Conservation (phyloP, 768 basidiomycete genomes). For the Pleurotus eryngii region DNA sequence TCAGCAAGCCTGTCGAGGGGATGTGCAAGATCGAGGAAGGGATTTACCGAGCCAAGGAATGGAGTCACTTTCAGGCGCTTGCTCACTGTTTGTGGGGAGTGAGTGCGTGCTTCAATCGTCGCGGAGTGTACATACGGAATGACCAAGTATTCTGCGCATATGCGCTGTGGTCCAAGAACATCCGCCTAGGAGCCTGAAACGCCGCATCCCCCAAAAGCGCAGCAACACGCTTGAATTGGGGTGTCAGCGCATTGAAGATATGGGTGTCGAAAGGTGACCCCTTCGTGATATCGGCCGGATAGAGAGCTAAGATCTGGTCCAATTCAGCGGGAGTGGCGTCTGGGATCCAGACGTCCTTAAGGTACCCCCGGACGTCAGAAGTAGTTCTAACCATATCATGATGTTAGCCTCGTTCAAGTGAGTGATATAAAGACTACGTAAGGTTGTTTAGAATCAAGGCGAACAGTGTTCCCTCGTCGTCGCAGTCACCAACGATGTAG, state of each 20-base stretch:
- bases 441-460: slow-evolving; percentile 43
- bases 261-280: slow-evolving; percentile 52
- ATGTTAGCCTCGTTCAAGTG: background rate
- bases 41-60: slow-evolving; percentile 30
- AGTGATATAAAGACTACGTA: slow-evolving; percentile 31
- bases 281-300: slow-evolving; percentile 32
- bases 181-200: slow-evolving; percentile 49
- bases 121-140: slow-evolving; percentile 19
- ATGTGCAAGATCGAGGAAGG: background rate
- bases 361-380: slow-evolving; percentile 22
- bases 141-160: slow-evolving; percentile 36
- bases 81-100: slow-evolving; percentile 19
- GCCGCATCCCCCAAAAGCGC: slow-evolving; percentile 46
- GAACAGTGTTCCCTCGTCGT: slow-evolving; percentile 60
- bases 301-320: slow-evolving; percentile 21
- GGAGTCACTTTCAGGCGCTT: slow-evolving; percentile 28
- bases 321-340: slow-evolving; percentile 16
- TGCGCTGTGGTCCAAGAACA: slow-evolving; percentile 38
- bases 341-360: slow-evolving; percentile 23
- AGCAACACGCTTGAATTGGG: slow-evolving; percentile 50
- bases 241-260: slow-evolving; percentile 33
- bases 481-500: slow-evolving; percentile 48
- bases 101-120: no score
- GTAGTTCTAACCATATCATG: slow-evolving; percentile 11
- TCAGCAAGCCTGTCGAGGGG: background rate